A percentile compares a stretch with the other conserved stretches of the same genome.
phyloP scores from a whole-genome alignment of 2,329 filamentous ascomycete genomes.

The Stemphylium lycopersici region DNA sequence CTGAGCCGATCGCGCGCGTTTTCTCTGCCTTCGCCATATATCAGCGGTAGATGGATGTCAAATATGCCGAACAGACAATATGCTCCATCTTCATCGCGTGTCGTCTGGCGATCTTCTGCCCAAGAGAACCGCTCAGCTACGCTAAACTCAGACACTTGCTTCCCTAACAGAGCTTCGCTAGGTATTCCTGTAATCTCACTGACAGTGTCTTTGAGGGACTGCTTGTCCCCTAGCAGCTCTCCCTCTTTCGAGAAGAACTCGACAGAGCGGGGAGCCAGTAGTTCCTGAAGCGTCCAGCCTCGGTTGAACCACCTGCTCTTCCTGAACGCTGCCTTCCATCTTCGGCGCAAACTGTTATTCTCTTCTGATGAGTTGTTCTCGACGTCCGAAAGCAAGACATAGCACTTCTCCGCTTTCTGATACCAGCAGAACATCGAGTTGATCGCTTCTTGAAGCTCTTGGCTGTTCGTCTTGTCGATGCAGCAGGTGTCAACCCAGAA shows the following conservation, averaged over 20 bases:
- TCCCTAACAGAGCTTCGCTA: constrained; percentile 7
- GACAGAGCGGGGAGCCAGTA: constrained; percentile 16
- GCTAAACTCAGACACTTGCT: constrained; percentile 7
- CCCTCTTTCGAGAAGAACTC: constrained; percentile 22
- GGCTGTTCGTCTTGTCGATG: background rate
- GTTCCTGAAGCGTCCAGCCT: constrained; percentile 30
- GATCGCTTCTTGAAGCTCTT: background rate
- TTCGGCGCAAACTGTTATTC: background rate
- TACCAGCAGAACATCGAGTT: constrained; percentile 33
- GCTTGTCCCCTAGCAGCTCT: constrained; percentile 8
- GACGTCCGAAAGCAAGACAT: constrained; percentile 26
- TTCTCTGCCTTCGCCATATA: constrained; percentile 22
- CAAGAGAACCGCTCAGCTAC: constrained; percentile 25
- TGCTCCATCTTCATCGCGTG: constrained; percentile 19
- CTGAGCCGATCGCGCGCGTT: constrained; percentile 6
- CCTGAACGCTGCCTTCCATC: constrained; percentile 9
- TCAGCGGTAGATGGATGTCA: constrained; percentile 10
- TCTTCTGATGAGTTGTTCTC: background rate
- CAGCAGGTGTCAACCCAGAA: background rate
- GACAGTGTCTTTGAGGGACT: constrained; percentile 7
- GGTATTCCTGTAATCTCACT: constrained; percentile 18
- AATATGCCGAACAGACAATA: constrained; percentile 26
- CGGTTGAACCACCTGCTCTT: constrained; percentile 23
- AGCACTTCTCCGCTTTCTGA: constrained; percentile 16
- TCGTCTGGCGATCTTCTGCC: constrained; percentile 32